Evolutionary conservation across 495 filamentous ascomycete species (phyloP).

Genomic region (Talaromyces proteolyticus): DNA sequence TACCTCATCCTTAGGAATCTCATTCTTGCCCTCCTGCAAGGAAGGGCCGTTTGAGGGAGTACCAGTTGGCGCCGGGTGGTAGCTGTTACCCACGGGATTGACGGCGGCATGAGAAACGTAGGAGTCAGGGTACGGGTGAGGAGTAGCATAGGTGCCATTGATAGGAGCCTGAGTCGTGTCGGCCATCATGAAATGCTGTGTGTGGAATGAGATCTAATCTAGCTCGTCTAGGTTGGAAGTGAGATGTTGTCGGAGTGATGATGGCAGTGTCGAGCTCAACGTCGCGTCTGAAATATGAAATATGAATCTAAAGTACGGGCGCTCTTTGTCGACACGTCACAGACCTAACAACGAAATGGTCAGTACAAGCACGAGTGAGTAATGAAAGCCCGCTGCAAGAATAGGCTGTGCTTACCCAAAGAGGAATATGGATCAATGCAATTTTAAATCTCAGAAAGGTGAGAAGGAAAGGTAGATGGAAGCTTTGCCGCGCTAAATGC

Average conservation of each 20-base stretch:
- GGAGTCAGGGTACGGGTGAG: constrained; percentile 31
- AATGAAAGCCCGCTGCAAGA: too few species aligned
- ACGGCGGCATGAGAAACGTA: constrained; percentile 27
- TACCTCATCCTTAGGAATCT: constrained; percentile 74
- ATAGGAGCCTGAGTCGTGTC: constrained; percentile 37
- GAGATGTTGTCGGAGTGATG: neutral
- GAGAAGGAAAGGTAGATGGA: neutral
- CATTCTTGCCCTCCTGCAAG: constrained; percentile 35
- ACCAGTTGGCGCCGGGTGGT: constrained; percentile 39
- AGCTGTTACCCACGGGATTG: constrained; percentile 27
- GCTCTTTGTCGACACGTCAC: neutral
- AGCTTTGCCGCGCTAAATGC: neutral
- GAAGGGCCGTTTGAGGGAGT: constrained; percentile 34
- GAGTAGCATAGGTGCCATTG: constrained; percentile 39
- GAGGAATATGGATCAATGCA: too few species aligned
- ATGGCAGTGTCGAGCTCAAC: too few species aligned
- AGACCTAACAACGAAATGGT: neutral
- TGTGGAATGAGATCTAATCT: constrained; percentile 9
- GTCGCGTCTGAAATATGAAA: neutral
- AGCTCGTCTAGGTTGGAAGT: neutral
- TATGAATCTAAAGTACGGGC: neutral
- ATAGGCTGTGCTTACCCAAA: too few species aligned
- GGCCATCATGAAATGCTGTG: constrained; percentile 24
- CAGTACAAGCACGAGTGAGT: too few species aligned
- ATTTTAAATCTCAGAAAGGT: too few species aligned